Evolutionary conservation across 2,329 filamentous ascomycete species (phyloP).

Genomic region (Fusarium sterilihyphosum): DNA sequence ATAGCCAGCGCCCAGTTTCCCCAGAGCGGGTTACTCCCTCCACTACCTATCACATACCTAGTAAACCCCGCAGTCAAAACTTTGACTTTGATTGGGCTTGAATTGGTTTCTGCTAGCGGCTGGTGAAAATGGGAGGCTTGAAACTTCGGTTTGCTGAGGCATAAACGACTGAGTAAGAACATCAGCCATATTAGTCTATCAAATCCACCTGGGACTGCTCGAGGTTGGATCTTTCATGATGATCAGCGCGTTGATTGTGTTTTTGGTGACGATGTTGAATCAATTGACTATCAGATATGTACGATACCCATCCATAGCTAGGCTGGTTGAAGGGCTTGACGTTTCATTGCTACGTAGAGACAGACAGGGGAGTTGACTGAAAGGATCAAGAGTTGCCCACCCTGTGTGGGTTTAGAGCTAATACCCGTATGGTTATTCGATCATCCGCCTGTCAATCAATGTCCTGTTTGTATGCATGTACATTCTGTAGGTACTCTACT

Average conservation of each 20-base stretch:
- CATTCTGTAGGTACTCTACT: neutral
- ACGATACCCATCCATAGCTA: constrained; percentile 12
- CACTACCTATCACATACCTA: neutral
- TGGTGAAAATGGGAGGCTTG: constrained; percentile 6
- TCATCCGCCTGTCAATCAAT: constrained; percentile 9
- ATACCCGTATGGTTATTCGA: constrained; percentile 9
- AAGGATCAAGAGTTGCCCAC: constrained; percentile 15
- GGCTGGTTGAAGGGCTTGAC: constrained; percentile 5
- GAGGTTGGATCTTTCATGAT: constrained; percentile 25
- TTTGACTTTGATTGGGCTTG: constrained; percentile 22
- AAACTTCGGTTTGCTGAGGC: constrained; percentile 23
- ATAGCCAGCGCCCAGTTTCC: constrained; percentile 36
- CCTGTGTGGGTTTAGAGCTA: constrained; percentile 10
- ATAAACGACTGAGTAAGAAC: constrained; percentile 10
- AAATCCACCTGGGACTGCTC: constrained; percentile 18
- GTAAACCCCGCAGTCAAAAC: constrained; percentile 41
- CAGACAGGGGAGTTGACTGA: neutral
- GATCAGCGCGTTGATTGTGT: constrained; percentile 7
- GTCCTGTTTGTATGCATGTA: neutral
- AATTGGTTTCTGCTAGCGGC: neutral
- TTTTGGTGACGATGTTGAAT: neutral
- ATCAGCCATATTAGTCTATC: constrained; percentile 30
- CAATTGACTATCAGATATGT: constrained; percentile 5
- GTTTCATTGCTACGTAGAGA: neutral
- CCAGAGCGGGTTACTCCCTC: constrained; percentile 26